Base-by-base conservation (phyloP, 768 basidiomycete species). In the Crucibulum laeve region DNA sequence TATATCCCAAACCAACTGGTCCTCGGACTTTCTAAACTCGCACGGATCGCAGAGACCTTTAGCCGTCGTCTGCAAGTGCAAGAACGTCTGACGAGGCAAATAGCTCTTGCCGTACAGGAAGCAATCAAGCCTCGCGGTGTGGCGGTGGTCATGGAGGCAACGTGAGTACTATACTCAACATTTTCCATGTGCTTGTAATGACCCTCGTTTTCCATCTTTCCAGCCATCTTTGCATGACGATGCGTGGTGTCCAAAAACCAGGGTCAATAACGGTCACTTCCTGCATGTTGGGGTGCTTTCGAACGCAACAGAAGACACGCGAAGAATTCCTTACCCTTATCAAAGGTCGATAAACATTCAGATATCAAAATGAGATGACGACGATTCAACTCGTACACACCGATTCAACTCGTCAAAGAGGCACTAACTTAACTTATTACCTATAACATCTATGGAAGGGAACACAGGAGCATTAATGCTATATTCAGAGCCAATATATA, bases 161-260 rank as follows among this genome's bases (percentile, higher is more conserved):
- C 89, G 91, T 92, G 61, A 60, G 91, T 75, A n/a, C n/a, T 3
- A 14, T 32, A 10, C 13, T 17, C 18, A 18, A n/a, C 25, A 43
- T 23, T 37, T 35, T 30, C 38, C 21, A 7, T 45, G 7, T 46
- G 21, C 15, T 35, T 15, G 7, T 5, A 35, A 13, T 43, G 15
- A 32, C 21, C 14, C 6, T 32, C 1, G 19, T 32, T 23, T 42
- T 53, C 42, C 46, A 45, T 45, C 17, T 40, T 36, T 25, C 4
- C 56, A 94, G 91, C 18, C 95, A 98, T 66, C 77, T 97, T 64
- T 98, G 95, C 60, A 99, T 99, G 96, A 93, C 95, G 3, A 98
- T 98, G 95, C 87, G 96, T 49, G 96, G 96, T 42, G 96, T 99
- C 6, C 96, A 99, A 68, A 99, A 99, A 67, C 95, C 95, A 2